These are phyloP conservation scores for Cryphonectria carpinicola DNA, from an alignment of 2,329 filamentous ascomycete genomes.

Conservation along the genomic window DNA sequence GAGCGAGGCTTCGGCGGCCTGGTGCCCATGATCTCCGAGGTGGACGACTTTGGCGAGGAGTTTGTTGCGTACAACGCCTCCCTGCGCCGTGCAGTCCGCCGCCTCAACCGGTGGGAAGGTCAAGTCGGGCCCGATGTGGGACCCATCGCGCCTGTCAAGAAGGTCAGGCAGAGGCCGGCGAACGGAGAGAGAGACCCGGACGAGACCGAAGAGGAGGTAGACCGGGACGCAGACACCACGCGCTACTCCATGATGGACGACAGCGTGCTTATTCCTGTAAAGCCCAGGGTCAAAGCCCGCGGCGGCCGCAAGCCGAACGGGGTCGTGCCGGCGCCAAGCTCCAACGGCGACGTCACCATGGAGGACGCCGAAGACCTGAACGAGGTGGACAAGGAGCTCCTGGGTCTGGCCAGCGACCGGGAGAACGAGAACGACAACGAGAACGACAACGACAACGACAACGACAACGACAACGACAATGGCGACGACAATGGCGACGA, in stretches of 20 bases:
- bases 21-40: conserved; percentile 62
- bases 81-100: conserved; percentile 64
- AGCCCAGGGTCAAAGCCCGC: conserved; percentile 5
- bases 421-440: conserved; percentile 48
- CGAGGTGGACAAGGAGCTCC: conserved; percentile 57
- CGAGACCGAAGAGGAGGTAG: conserved; percentile 41
- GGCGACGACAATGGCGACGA: conserved; percentile 53
- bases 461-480: conserved; percentile 42
- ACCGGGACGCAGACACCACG: conserved; percentile 37
- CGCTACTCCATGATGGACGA: conserved; percentile 28
- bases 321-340: conserved; percentile 28
- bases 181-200: conserved; percentile 38
- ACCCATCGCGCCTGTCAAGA: conserved; percentile 53
- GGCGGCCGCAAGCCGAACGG: conserved; percentile 16
- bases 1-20: conserved; percentile 67
- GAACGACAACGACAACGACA: conserved; percentile 50
- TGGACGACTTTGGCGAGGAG: conserved; percentile 79
- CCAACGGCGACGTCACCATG: conserved; percentile 50
- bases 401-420: conserved; percentile 50
- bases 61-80: conserved; percentile 67
- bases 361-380: conserved; percentile 53
- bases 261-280: conserved; percentile 21
- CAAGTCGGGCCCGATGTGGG: conserved; percentile 49
- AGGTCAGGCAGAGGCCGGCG: conserved; percentile 33
- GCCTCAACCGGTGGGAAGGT: conserved; percentile 73